phyloP scores from a whole-genome alignment of 768 basidiomycete genomes.

The Arthromyces matolae region DNA sequence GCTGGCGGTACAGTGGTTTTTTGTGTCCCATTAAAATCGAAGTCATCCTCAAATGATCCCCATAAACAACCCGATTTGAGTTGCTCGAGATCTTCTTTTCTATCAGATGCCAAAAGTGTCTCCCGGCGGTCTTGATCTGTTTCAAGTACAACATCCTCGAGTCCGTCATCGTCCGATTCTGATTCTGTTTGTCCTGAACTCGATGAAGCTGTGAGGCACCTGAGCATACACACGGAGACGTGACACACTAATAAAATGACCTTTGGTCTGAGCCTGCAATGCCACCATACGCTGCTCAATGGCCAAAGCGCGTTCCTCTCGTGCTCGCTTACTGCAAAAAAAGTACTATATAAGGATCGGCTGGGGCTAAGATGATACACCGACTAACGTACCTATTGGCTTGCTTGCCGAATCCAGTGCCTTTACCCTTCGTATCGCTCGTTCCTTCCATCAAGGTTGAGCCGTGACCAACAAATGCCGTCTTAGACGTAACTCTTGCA shows the following conservation, averaged over 20 bases:
- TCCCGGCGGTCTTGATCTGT: slow-evolving; percentile 48
- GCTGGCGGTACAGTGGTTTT: slow-evolving; percentile 9
- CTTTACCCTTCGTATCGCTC: slow-evolving; percentile 32
- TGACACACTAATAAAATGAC: slow-evolving; percentile 15
- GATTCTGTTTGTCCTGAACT: slow-evolving; percentile 25
- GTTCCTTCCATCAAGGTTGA: slow-evolving; percentile 43
- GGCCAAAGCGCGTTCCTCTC: slow-evolving; percentile 77
- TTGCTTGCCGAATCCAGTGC: slow-evolving; percentile 67
- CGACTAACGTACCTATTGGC: slow-evolving; percentile 51
- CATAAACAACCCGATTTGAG: slow-evolving; percentile 37
- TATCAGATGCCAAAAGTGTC: slow-evolving; percentile 45
- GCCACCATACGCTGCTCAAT: slow-evolving; percentile 57
- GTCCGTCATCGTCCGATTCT: slow-evolving; percentile 23
- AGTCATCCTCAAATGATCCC: slow-evolving; percentile 48
- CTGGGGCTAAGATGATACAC: background rate
- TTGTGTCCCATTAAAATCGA: slow-evolving; percentile 33
- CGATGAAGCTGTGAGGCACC: slow-evolving; percentile 1
- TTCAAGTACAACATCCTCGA: slow-evolving; percentile 35
- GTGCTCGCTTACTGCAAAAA: slow-evolving; percentile 63
- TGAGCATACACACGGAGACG: background rate
- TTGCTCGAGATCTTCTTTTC: slow-evolving; percentile 38
- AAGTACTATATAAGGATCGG: background rate
- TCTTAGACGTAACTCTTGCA: slow-evolving; percentile 57
- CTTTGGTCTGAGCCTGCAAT: slow-evolving; percentile 32
- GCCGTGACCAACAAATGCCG: slow-evolving; percentile 59